A percentile compares a stretch with the other conserved stretches of the same genome.
Conservation (phyloP, 2,329 filamentous ascomycete genomes). For the Pseudogymnoascus sp. region DNA sequence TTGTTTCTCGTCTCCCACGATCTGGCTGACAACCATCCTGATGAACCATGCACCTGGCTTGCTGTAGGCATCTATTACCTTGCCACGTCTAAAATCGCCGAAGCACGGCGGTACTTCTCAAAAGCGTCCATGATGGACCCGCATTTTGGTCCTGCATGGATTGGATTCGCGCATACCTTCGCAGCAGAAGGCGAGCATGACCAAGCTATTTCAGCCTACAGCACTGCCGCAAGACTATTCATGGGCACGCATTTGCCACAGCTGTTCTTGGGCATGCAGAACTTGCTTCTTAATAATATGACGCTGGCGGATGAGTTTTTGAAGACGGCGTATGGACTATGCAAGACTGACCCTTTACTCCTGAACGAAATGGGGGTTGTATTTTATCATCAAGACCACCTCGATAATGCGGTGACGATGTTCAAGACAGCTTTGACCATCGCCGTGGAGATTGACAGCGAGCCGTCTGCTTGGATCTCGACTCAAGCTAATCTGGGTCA, state of each 20-base stretch:
- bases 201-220: slow-evolving; percentile 96
- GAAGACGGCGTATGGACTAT: slow-evolving; percentile 76
- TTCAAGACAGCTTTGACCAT: slow-evolving; percentile 73
- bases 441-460: slow-evolving; percentile 72
- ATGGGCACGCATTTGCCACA: slow-evolving; percentile 95
- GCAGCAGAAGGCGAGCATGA: slow-evolving; percentile 96
- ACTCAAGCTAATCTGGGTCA: slow-evolving; percentile 86
- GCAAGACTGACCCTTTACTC: slow-evolving; percentile 77
- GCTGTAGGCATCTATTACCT: slow-evolving; percentile 96
- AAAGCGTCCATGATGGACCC: slow-evolving; percentile 97
- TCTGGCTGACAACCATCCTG: slow-evolving; percentile 81
- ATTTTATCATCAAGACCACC: slow-evolving; percentile 82
- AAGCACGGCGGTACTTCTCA: slow-evolving; percentile 91
- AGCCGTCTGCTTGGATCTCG: slow-evolving; percentile 73
- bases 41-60: slow-evolving; percentile 86
- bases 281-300: slow-evolving; percentile 93
- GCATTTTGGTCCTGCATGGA: slow-evolving; percentile 96
- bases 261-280: slow-evolving; percentile 96
- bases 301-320: slow-evolving; percentile 89
- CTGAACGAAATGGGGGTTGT: slow-evolving; percentile 95
- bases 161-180: slow-evolving; percentile 97
- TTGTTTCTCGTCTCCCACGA: slow-evolving; percentile 91
- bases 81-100: slow-evolving; percentile 77
- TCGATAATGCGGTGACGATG: slow-evolving; percentile 65
- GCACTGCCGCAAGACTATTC: slow-evolving; percentile 86